phyloP scores from a whole-genome alignment of 2,329 filamentous ascomycete species.

The Tolypocladium cylindrosporum region DNA sequence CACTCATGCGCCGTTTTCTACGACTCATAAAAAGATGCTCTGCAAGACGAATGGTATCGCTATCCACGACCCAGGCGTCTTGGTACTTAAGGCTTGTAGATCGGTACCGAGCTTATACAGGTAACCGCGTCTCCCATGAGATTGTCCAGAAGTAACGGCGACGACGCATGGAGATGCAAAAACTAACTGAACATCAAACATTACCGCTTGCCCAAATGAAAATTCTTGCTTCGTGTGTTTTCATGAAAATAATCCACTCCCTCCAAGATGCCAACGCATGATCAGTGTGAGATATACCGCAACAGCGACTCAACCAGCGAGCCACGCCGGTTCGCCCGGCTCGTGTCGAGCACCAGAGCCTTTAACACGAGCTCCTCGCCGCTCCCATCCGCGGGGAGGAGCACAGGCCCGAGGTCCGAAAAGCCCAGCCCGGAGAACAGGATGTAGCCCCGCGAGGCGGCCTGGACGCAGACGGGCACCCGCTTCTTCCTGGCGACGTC shows the following conservation, averaged over 20 bases:
- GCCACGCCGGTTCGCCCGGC: not conserved
- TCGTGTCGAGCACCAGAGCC: constrained; percentile 14
- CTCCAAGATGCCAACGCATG: not conserved
- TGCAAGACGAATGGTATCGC: constrained; percentile 55
- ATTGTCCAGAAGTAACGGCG: constrained; percentile 32
- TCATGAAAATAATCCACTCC: not conserved
- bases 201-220: too few species aligned
- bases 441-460: constrained; percentile 7
- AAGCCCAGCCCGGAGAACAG: constrained; percentile 10
- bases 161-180: constrained; percentile 38
- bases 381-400: constrained; percentile 1
- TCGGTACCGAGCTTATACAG: constrained; percentile 29
- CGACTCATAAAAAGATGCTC: constrained; percentile 16
- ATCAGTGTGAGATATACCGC: not conserved
- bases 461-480: constrained; percentile 4
- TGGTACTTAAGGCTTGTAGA: constrained; percentile 45
- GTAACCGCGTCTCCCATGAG: constrained; percentile 33
- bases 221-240: not conserved
- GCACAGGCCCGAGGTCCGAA: constrained; percentile 5
- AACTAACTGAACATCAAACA: too few species aligned
- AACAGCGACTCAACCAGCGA: not conserved
- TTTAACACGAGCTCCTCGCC: constrained; percentile 7
- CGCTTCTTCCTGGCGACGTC: not conserved
- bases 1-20: constrained; percentile 16
- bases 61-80: constrained; percentile 45